A percentile compares a stretch with the other conserved stretches of the same genome.
phyloP scores from a whole-genome alignment of 805 yeast genomes.

The Phaffomyces antillensis region DNA sequence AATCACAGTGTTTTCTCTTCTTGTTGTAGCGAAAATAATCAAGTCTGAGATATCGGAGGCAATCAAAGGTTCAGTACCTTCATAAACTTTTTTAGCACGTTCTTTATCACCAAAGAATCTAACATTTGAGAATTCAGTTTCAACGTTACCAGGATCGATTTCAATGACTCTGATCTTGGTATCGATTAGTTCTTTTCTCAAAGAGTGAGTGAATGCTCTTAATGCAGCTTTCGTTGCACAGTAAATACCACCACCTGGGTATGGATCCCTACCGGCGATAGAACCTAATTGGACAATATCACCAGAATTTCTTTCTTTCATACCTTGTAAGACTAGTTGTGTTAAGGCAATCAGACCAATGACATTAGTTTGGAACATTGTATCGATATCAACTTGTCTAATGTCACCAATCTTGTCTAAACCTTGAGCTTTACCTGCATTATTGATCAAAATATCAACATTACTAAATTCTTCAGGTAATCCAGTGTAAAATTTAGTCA shows the following conservation, averaged over 20 bases:
- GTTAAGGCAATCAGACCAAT: slow-evolving; percentile 79
- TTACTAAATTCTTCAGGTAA: slow-evolving; percentile 54
- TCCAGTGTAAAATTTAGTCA: slow-evolving; percentile 39
- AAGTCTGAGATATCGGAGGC: slow-evolving; percentile 55
- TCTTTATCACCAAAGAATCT: slow-evolving; percentile 52
- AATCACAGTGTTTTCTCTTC: slow-evolving; percentile 50
- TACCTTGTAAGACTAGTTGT: slow-evolving; percentile 63
- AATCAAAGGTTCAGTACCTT: slow-evolving; percentile 48
- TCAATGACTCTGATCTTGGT: slow-evolving; percentile 62
- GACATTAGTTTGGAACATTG: slow-evolving; percentile 84
- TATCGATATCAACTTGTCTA: slow-evolving; percentile 50
- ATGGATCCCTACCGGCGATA: slow-evolving; percentile 76
- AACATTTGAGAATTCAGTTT: slow-evolving; percentile 56
- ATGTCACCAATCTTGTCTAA: slow-evolving; percentile 74
- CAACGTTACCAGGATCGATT: slow-evolving; percentile 64
- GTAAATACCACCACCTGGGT: slow-evolving; percentile 74
- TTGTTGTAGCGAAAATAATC: slow-evolving; percentile 46
- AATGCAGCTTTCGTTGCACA: slow-evolving; percentile 73
- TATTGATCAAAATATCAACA: slow-evolving; percentile 61
- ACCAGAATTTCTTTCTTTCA: slow-evolving; percentile 64
- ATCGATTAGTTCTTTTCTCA: slow-evolving; percentile 67
- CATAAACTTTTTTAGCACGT: slow-evolving; percentile 48
- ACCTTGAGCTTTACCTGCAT: slow-evolving; percentile 80
- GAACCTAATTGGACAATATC: slow-evolving; percentile 73
- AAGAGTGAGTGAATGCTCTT: slow-evolving; percentile 61